Percentiles rank a stretch among this genome's conserved stretches.
Evolutionary conservation across 208 protist species (phyloP).

Genomic region (Histomonas meleagridis): DNA sequence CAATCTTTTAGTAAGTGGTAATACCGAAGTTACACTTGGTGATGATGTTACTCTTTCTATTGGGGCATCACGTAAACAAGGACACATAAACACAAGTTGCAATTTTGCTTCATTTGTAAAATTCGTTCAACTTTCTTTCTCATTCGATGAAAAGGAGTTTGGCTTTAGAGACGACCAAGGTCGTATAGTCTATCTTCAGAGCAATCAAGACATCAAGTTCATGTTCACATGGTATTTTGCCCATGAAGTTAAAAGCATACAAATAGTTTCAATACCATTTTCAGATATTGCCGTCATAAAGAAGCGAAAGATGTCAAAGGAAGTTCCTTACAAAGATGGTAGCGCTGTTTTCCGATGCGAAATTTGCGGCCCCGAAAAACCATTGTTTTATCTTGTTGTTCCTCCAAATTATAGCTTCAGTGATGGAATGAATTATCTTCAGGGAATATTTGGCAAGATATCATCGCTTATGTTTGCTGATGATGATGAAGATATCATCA

Average conservation of each 20-base stretch:
- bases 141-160: too few species aligned
- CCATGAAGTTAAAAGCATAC: background rate
- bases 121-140: background rate
- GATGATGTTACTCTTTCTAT: background rate
- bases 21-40: background rate
- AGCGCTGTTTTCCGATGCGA: background rate
- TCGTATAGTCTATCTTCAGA: background rate
- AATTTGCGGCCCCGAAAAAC: background rate
- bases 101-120: background rate
- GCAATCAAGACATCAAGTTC: background rate
- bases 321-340: background rate
- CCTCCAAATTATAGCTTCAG: background rate
- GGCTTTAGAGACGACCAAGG: background rate
- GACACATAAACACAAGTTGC: too few species aligned
- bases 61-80: background rate
- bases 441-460: background rate
- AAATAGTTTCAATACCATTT: background rate
- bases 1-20: background rate
- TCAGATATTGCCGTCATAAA: background rate
- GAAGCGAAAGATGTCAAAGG: background rate
- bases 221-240: conserved; percentile 26
- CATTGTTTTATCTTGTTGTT: background rate
- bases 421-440: background rate
- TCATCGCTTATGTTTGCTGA: background rate
- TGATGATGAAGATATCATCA: conserved; percentile 29